Base-by-base conservation (phyloP, 352 stramenopile species). In the Aphanomyces invadans region DNA sequence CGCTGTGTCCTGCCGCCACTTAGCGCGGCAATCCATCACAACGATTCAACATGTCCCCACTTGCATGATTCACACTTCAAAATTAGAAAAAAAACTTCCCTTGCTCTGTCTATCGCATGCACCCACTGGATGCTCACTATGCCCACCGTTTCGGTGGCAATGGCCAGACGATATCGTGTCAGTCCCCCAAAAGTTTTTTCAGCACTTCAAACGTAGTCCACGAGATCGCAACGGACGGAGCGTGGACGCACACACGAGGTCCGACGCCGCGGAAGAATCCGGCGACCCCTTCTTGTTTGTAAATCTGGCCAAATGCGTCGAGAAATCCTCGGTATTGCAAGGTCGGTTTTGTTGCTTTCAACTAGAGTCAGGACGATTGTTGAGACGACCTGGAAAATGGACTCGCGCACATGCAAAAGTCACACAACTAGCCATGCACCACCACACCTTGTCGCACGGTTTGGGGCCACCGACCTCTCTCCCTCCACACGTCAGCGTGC, bases 161-260 rank as follows among this genome's bases (percentile, higher is more conserved):
- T n/a, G n/a, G n/a, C n/a, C n/a, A n/a, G n/a, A n/a, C n/a, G n/a
- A n/a, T n/a, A n/a, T n/a, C n/a, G n/a, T n/a, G n/a, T 29, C 36
- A 57, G 21, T 57, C 49, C 5, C 49, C 81, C 32, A 93, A 72
- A 26, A 80, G 87, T 74, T 93, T 93, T 75, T 93, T 93, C 76
- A 93, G 86, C 78, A 93, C 84, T 90, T 99, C 97, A 81, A 99
- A 99, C 33, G 95, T 97, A 52, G 97, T 99, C 97, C 97, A 99
- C 42, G 90, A 98, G 65, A 99, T 97, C 5, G 97, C 97, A 44
- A 99, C 97, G 32, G 92, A 96, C 25, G 97, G 97, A 33, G 97
- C 95, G 65, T 99, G 95, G 21, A 98, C 90, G 64, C 98, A 77
- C 62, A 99, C 70, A 32, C 97, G 84, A 19, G 97, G 94, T 29